Evolutionary conservation across 1,284 basidiomycete genomes (phyloP).

Genomic region (Cutaneotrichosporon cavernicola): DNA sequence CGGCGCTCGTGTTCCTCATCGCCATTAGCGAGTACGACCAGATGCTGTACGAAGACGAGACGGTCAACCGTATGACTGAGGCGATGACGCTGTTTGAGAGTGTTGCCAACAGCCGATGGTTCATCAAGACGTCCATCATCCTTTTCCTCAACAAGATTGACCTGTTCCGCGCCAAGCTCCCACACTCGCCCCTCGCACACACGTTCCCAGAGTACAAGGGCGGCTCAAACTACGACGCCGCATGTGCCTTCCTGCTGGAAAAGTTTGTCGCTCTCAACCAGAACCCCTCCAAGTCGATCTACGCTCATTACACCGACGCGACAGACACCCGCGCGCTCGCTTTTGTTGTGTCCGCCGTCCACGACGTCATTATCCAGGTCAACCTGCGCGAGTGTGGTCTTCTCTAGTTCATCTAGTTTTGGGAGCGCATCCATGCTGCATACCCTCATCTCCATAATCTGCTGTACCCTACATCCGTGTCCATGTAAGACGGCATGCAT

Average conservation of each 20-base stretch:
- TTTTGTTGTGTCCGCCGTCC: slow-evolving; percentile 51
- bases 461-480: slow-evolving; percentile 19
- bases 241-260: slow-evolving; percentile 80
- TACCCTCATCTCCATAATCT: slow-evolving; percentile 16
- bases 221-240: slow-evolving; percentile 73
- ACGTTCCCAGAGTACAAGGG: slow-evolving; percentile 82
- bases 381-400: slow-evolving; percentile 55
- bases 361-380: slow-evolving; percentile 24
- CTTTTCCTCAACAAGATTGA: slow-evolving; percentile 93
- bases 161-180: slow-evolving; percentile 89
- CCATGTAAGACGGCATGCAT: slow-evolving; percentile 22
- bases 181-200: slow-evolving; percentile 76
- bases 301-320: slow-evolving; percentile 56
- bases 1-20: slow-evolving; percentile 75
- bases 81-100: slow-evolving; percentile 92
- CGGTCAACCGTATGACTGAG: slow-evolving; percentile 95
- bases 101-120: slow-evolving; percentile 82
- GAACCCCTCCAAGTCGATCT: slow-evolving; percentile 62
- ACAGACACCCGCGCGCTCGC: slow-evolving; percentile 58
- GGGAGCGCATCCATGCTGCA: not conserved
- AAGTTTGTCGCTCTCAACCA: slow-evolving; percentile 85
- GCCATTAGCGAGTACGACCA: slow-evolving; percentile 77
- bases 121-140: slow-evolving; percentile 53
- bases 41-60: slow-evolving; percentile 83
- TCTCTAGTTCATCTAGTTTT: slow-evolving; percentile 31